A percentile compares a stretch with the other conserved stretches of the same genome.
Conservation (phyloP, 805 yeast genomes). For the Ogataea zsoltii region DNA sequence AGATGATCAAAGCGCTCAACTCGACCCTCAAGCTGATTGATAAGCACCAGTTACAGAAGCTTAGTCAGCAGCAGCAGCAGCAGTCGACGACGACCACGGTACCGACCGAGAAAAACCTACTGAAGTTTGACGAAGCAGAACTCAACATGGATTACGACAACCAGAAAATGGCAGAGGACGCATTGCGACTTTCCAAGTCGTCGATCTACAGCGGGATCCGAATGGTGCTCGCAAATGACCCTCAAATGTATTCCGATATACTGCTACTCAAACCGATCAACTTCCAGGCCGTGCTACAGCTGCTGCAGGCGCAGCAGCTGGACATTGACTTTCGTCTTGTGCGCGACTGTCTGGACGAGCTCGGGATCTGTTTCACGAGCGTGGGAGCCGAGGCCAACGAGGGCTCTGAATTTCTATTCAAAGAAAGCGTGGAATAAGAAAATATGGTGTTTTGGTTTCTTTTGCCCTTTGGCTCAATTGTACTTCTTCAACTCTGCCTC, state of each 20-base stretch:
- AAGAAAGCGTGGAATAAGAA: not conserved
- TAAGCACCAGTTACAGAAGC: conserved; percentile 10
- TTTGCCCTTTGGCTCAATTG: conserved; percentile 14
- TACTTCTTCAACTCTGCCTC: conserved; percentile 31
- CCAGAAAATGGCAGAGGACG: conserved; percentile 11
- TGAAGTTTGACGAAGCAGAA: conserved; percentile 19
- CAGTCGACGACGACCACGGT: not conserved
- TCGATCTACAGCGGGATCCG: conserved; percentile 22
- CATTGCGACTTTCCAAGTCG: conserved; percentile 9
- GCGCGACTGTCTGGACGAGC: conserved; percentile 28
- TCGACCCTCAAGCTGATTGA: conserved; percentile 26
- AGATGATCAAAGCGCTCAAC: conserved; percentile 36
- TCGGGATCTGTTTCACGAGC: conserved; percentile 31
- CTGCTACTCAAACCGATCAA: conserved; percentile 29
- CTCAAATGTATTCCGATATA: conserved; percentile 18
- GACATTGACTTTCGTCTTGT: conserved; percentile 23
- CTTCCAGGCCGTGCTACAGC: conserved; percentile 16
- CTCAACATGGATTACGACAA: conserved; percentile 14
- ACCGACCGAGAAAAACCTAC: not conserved
- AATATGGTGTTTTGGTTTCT: too few species aligned
- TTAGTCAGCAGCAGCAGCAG: conserved; percentile 9
- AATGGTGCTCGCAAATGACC: conserved; percentile 16
- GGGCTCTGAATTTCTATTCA: conserved; percentile 1
- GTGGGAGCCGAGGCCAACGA: conserved; percentile 1
- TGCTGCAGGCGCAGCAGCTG: conserved; percentile 18